These are phyloP conservation scores for Amaranthus cruentus DNA, from an alignment of 148 eudicot species.

Conservation along the genomic window DNA sequence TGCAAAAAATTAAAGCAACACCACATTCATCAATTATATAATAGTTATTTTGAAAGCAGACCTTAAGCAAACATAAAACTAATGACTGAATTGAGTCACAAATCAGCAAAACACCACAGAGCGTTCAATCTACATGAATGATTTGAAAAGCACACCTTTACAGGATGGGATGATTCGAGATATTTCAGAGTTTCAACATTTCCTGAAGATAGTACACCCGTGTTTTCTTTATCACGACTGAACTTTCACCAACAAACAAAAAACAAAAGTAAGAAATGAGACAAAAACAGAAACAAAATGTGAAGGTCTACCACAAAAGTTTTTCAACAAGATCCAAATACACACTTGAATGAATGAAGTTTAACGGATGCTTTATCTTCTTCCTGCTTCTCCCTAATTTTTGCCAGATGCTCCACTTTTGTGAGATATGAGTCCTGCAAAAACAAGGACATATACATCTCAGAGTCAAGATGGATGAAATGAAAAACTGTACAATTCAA, in stretches of 20 bases:
- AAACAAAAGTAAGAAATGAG: not conserved
- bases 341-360: slow-evolving; percentile 73
- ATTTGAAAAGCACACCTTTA: slow-evolving; percentile 39
- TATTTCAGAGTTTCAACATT: slow-evolving; percentile 43
- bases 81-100: not conserved
- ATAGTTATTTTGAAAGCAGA: not conserved
- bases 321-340: not conserved
- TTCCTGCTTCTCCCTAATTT: slow-evolving; percentile 67
- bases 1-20: not conserved
- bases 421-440: slow-evolving; percentile 51
- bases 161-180: slow-evolving; percentile 38
- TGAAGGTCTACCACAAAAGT: not conserved
- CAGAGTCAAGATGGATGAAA: slow-evolving; percentile 1
- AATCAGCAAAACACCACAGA: not conserved
- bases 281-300: not conserved
- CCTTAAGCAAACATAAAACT: not conserved
- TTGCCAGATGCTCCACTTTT: slow-evolving; percentile 61
- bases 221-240: slow-evolving; percentile 23
- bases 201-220: slow-evolving; percentile 25
- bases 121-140: not conserved
- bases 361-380: slow-evolving; percentile 67
- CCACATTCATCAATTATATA: not conserved
- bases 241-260: slow-evolving; percentile 23
- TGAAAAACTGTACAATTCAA: slow-evolving; percentile 8
- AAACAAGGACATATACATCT: slow-evolving; percentile 2